Evolutionary conservation across 371 early-diverging fungal genomes (phyloP).

Genomic region (Rhizomucor miehei): DNA sequence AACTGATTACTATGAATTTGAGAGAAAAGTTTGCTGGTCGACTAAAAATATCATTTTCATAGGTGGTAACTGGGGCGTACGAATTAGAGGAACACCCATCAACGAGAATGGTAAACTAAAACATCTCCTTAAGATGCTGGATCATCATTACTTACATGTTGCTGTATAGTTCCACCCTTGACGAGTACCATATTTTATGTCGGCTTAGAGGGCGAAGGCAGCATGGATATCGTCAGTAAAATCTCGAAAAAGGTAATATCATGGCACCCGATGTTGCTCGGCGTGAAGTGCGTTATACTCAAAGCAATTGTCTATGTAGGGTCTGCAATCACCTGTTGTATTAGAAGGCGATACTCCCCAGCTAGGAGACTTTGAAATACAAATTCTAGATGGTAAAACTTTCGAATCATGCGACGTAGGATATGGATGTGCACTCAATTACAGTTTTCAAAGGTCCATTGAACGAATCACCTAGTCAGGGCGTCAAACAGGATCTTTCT

Average conservation of each 20-base stretch:
- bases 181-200: constrained; percentile 61
- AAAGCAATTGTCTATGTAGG: constrained; percentile 20
- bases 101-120: constrained; percentile 21
- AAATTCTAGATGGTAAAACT: constrained; percentile 56
- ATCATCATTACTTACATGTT: not conserved
- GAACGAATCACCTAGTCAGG: constrained; percentile 22
- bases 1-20: not conserved
- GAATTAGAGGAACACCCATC: constrained; percentile 71
- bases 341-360: constrained; percentile 61
- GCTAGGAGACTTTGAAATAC: constrained; percentile 63
- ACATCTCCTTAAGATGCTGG: not conserved
- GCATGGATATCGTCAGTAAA: constrained; percentile 50
- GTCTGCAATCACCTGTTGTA: constrained; percentile 38
- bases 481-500: constrained; percentile 27
- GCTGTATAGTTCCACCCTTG: constrained; percentile 15
- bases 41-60: not conserved
- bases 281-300: no score
- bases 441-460: constrained; percentile 18
- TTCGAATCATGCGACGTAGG: not conserved
- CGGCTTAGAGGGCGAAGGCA: constrained; percentile 67
- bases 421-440: not conserved
- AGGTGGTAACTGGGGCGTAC: constrained; percentile 88
- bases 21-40: not conserved
- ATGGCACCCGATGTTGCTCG: no score
- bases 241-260: constrained; percentile 35